Evolutionary conservation across 2,329 filamentous ascomycete species (phyloP).

Genomic region (Aspergillus sp.): DNA sequence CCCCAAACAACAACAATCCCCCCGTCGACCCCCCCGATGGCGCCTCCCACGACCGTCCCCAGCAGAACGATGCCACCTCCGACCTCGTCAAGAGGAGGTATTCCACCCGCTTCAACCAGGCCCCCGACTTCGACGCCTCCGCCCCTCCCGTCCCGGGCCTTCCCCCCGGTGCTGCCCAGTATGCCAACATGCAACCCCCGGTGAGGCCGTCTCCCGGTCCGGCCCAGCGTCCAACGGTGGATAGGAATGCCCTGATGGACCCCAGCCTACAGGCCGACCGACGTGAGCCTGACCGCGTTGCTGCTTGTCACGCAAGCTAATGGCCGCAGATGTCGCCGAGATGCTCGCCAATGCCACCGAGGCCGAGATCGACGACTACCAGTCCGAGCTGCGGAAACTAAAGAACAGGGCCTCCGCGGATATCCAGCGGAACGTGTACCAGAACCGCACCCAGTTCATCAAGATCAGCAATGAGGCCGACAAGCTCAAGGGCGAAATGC

Average conservation of each 20-base stretch:
- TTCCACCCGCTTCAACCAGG: conserved; percentile 79
- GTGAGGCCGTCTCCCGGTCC: conserved; percentile 45
- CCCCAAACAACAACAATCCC: conserved; percentile 49
- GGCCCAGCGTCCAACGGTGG: conserved; percentile 55
- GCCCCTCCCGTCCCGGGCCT: conserved; percentile 63
- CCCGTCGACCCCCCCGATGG: conserved; percentile 22
- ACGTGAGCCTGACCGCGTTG: conserved; percentile 41
- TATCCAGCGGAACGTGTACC: conserved; percentile 89
- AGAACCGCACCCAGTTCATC: conserved; percentile 96
- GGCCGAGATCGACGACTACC: conserved; percentile 74
- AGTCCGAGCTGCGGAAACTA: conserved; percentile 63
- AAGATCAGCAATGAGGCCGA: conserved; percentile 99
- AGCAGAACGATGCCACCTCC: conserved; percentile 47
- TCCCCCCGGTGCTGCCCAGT: conserved; percentile 51
- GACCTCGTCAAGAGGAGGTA: conserved; percentile 93
- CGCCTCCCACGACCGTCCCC: conserved; percentile 32
- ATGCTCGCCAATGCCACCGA: conserved; percentile 78
- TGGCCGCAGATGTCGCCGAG: conserved; percentile 40
- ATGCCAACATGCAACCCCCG: conserved; percentile 39
- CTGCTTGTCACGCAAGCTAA: conserved; percentile 8
- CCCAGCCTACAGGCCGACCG: conserved; percentile 70
- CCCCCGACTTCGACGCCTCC: conserved; percentile 57
- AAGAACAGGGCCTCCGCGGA: conserved; percentile 72
- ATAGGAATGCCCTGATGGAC: conserved; percentile 69
- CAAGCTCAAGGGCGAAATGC: conserved; percentile 94